phyloP scores from a whole-genome alignment of 2,329 filamentous ascomycete genomes.

The Talaromyces sp. region DNA sequence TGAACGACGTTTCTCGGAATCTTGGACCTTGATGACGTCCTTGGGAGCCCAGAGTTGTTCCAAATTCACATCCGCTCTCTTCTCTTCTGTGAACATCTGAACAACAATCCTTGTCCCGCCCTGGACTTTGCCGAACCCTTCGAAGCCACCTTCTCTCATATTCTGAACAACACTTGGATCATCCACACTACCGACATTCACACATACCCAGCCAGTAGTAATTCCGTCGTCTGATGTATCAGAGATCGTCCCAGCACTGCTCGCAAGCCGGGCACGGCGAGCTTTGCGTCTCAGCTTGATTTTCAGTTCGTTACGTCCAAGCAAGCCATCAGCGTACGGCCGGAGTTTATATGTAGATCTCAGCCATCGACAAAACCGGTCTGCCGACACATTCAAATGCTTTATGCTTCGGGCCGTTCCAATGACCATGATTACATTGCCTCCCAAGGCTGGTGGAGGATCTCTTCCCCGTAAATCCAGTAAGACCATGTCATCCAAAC shows the following conservation, averaged over 20 bases:
- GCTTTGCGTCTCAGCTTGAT: conserved; percentile 75
- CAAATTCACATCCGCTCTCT: conserved; percentile 61
- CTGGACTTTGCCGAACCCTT: conserved; percentile 66
- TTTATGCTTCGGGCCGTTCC: conserved; percentile 88
- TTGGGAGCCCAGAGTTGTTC: conserved; percentile 58
- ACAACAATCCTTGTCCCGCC: conserved; percentile 60
- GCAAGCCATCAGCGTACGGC: conserved; percentile 77
- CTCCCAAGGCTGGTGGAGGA: conserved; percentile 78
- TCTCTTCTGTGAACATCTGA: conserved; percentile 67
- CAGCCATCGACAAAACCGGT: conserved; percentile 83
- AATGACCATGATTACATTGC: conserved; percentile 87
- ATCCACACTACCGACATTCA: conserved; percentile 72
- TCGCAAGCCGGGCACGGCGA: conserved; percentile 74
- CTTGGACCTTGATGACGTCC: conserved; percentile 19
- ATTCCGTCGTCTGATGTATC: conserved; percentile 71
- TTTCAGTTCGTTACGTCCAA: conserved; percentile 88
- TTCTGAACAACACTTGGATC: conserved; percentile 39
- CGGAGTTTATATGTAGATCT: conserved; percentile 65
- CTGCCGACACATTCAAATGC: conserved; percentile 85
- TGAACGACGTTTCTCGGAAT: not conserved
- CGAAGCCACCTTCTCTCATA: conserved; percentile 43
- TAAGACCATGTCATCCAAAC: conserved; percentile 73
- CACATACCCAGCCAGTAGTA: conserved; percentile 94
- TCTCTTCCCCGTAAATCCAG: conserved; percentile 80
- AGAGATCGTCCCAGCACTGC: conserved; percentile 57